Percentiles rank a stretch among this genome's conserved stretches.
Conservation (phyloP, 2,329 filamentous ascomycete species). For the Rutstroemia sp. region DNA sequence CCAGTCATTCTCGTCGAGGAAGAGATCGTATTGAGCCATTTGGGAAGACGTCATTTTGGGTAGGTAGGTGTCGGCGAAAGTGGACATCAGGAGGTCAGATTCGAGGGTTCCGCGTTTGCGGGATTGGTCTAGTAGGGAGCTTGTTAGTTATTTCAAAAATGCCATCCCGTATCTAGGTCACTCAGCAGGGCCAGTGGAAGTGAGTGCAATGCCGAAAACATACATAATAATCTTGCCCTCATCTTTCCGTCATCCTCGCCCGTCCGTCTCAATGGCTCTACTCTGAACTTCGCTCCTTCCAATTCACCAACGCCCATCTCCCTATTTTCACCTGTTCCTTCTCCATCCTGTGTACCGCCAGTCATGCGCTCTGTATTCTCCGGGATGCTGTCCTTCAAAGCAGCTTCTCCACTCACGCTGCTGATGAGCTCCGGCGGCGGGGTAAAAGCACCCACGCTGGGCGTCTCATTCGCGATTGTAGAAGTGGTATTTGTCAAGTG, state of each 20-base stretch:
- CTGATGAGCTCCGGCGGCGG: conserved; percentile 54
- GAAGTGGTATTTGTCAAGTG: conserved; percentile 58
- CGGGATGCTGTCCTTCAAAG: conserved; percentile 50
- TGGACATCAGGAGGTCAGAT: conserved; percentile 90
- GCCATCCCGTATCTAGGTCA: neutral
- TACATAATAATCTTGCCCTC: conserved; percentile 74
- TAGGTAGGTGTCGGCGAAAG: conserved; percentile 80
- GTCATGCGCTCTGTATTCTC: conserved; percentile 60
- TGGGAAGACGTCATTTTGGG: conserved; percentile 63
- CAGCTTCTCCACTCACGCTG: conserved; percentile 46
- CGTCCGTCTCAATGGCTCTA: conserved; percentile 78
- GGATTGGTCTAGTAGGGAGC: conserved; percentile 66
- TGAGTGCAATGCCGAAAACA: neutral
- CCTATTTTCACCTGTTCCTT: conserved; percentile 39
- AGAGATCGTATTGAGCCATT: conserved; percentile 77
- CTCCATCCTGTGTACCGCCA: conserved; percentile 49
- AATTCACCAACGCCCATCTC: conserved; percentile 79
- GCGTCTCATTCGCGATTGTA: conserved; percentile 56
- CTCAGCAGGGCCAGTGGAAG: neutral
- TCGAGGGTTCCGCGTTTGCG: conserved; percentile 95
- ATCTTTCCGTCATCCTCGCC: conserved; percentile 82
- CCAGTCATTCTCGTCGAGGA: conserved; percentile 99
- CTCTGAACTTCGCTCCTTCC: conserved; percentile 75
- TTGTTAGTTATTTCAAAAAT: conserved; percentile 6
- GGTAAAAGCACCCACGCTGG: conserved; percentile 47